Evolutionary conservation across 2,329 filamentous ascomycete species (phyloP), one percentile per base, ranked within the genome.

Genomic region (Didymella arachidicola): DNA sequence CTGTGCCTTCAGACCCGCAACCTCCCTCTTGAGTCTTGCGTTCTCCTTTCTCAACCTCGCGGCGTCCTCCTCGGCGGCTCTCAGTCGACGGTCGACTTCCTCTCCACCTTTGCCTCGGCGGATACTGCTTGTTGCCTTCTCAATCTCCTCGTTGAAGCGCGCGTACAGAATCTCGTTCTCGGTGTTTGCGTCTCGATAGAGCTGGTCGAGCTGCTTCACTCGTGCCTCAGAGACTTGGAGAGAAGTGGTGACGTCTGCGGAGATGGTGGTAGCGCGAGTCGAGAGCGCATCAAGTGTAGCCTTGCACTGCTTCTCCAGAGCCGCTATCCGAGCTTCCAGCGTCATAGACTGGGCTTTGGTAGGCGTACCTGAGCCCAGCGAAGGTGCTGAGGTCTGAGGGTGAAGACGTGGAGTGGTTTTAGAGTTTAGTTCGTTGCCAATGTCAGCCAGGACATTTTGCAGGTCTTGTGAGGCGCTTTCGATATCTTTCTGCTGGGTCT

Each of bases 81-180:
- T 89, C 59, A 97, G 75, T 72, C 87, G 87, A 34, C 79, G 79
- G 71, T 93, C 84, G 59, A 97, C 78, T 68, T 94, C 91, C 68
- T 93, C 90, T 68, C 91, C 90, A 11, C 91, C 92, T 41, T 92
- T 89, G 47, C 90, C 89, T 4, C 87, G 86, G 65, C 87, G 87
- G 46, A 95, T 83, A 39, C 68, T 71, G 39, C 89, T 91, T 74
- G 87, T 89, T 60, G 97, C 91, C 80, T 90, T 92, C 67, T 87
- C 89, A 46, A 98, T 80, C 78, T 97, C 94, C n/a, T 87, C 86
- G 70, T 97, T 97, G 81, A 97, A 97, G 60, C 89, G 89, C 65
- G 94, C 90, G 76, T 97, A 97, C 54, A 98, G 82, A 29, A 94
- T 86, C 78, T 97, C 93, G 69, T 97, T 98, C 80, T 98, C 94